Evolutionary conservation across 441 rosid species (phyloP).

Genomic region (Gossypium gossypioides): DNA sequence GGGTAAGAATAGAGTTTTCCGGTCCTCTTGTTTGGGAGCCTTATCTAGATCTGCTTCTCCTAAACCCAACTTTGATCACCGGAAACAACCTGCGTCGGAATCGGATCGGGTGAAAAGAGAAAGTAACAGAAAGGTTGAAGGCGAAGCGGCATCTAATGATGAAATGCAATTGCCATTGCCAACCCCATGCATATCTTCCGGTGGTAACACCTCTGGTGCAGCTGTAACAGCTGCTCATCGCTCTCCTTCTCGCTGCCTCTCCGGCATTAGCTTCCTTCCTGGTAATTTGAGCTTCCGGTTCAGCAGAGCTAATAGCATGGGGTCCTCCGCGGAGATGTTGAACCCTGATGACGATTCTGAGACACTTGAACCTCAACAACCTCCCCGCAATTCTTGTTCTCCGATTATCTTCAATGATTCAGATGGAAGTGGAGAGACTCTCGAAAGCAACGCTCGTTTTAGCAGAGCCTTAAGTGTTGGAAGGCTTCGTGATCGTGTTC

Average conservation of each 20-base stretch:
- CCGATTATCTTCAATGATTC: slow-evolving; percentile 29
- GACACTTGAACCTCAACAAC: slow-evolving; percentile 22
- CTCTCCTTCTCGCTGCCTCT: slow-evolving; percentile 63
- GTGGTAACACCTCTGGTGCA: slow-evolving; percentile 40
- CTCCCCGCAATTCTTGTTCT: slow-evolving; percentile 22
- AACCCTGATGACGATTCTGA: slow-evolving; percentile 34
- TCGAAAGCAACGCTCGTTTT: slow-evolving; percentile 71
- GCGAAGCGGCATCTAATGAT: slow-evolving; percentile 20
- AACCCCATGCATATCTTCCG: slow-evolving; percentile 34
- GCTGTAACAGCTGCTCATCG: slow-evolving; percentile 39
- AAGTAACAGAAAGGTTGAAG: slow-evolving; percentile 36
- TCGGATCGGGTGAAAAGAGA: slow-evolving; percentile 35
- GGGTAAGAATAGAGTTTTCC: slow-evolving; percentile 41
- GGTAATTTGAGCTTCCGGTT: slow-evolving; percentile 69
- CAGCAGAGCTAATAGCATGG: slow-evolving; percentile 62
- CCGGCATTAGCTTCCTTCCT: slow-evolving; percentile 73
- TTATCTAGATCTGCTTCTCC: slow-evolving; percentile 63
- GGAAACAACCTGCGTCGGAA: slow-evolving; percentile 20
- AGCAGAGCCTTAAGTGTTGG: slow-evolving; percentile 94
- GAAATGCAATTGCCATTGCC: slow-evolving; percentile 12
- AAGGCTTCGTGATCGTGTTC: slow-evolving; percentile 93
- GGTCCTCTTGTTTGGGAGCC: slow-evolving; percentile 61
- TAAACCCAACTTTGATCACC: slow-evolving; percentile 21
- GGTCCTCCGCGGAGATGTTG: slow-evolving; percentile 54
- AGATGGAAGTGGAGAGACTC: slow-evolving; percentile 58